Percentiles rank a stretch among this genome's conserved stretches.
Evolutionary conservation across 129 eudicot species (phyloP).

Genomic region (Saussurea involucrata): DNA sequence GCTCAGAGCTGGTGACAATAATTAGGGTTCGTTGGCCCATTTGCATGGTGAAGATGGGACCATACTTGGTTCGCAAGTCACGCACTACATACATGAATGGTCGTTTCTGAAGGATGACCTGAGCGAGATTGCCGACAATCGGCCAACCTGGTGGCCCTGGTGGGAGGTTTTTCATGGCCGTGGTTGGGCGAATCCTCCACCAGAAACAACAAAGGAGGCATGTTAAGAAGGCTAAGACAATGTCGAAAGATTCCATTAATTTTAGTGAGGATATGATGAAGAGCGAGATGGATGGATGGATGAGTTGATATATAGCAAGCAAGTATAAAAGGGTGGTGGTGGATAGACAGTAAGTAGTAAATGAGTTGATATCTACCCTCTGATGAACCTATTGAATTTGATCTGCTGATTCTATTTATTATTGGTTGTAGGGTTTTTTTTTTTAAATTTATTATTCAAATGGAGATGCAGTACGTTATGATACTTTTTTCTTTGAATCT

Average conservation of each 20-base stretch:
- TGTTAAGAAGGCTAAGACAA: conserved; percentile 27
- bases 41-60: conserved; percentile 94
- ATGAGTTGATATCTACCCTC: conserved; percentile 46
- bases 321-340: background rate
- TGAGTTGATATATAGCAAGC: conserved; percentile 1
- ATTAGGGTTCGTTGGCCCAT: conserved; percentile 94
- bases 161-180: conserved; percentile 50
- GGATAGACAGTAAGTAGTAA: conserved; percentile 25
- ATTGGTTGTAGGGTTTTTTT: conserved; percentile 1
- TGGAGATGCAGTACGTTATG: background rate
- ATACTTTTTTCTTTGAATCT: background rate
- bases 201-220: conserved; percentile 45
- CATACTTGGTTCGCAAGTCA: conserved; percentile 72
- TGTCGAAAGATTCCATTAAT: conserved; percentile 65
- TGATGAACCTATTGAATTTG: conserved; percentile 29
- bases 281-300: background rate
- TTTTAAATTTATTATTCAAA: too few species aligned
- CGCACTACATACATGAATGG: conserved; percentile 79
- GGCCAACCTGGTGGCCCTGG: conserved; percentile 99
- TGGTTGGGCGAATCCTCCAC: conserved; percentile 64
- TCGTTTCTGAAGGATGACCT: conserved; percentile 74
- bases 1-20: conserved; percentile 77
- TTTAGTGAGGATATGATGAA: background rate
- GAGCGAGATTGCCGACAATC: conserved; percentile 75
- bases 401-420: conserved; percentile 21